Conservation (phyloP, 305 asterid species). For the Solanum hybrid region DNA sequence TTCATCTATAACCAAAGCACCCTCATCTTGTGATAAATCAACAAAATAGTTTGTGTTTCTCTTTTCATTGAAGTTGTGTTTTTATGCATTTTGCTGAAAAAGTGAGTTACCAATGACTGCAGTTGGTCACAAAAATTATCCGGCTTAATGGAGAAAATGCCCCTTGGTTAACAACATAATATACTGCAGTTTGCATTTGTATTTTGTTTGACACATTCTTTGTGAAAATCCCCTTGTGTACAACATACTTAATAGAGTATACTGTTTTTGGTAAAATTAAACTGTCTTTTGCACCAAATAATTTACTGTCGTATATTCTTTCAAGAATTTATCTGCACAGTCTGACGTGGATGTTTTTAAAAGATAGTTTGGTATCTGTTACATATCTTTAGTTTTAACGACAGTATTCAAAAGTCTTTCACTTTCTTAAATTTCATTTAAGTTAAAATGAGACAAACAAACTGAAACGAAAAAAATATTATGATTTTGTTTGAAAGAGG, state of each 20-base stretch:
- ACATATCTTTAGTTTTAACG: neutral
- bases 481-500: neutral
- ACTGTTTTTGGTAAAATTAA: neutral
- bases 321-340: neutral
- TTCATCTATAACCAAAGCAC: conserved; percentile 17
- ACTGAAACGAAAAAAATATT: neutral
- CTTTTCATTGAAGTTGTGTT: neutral
- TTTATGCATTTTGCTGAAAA: neutral
- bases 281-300: neutral
- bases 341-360: neutral
- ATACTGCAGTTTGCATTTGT: neutral
- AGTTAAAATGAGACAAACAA: neutral
- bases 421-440: neutral
- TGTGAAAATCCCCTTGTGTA: neutral
- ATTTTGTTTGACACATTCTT: neutral
- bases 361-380: neutral
- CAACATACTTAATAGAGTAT: neutral
- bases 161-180: neutral
- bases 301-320: neutral
- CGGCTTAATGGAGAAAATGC: neutral
- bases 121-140: neutral
- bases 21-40: conserved; percentile 23
- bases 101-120: neutral
- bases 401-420: neutral
- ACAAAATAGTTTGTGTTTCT: conserved; percentile 5